phyloP scores from a whole-genome alignment of 345 rosid species.

The Linum usitatissimum region DNA sequence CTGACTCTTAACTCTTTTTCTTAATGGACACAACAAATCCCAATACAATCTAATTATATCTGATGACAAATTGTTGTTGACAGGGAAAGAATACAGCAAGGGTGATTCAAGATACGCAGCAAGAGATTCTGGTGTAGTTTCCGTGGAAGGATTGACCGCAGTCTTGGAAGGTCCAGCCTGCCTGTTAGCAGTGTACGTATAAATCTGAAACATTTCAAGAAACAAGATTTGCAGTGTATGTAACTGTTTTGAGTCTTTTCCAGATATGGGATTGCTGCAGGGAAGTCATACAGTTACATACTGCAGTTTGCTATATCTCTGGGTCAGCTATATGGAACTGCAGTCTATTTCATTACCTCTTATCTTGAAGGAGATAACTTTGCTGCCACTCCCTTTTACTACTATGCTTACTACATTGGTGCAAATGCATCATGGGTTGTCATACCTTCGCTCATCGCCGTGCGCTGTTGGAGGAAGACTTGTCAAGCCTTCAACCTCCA shows the following conservation, averaged over 20 bases:
- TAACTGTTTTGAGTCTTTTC: no score
- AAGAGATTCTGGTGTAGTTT: conserved; percentile 56
- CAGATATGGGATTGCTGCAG: conserved; percentile 52
- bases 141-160: conserved; percentile 82
- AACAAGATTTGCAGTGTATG: no score
- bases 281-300: conserved; percentile 64
- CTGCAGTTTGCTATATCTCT: conserved; percentile 79
- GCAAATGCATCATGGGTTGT: conserved; percentile 69
- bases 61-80: neutral
- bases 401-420: conserved; percentile 53
- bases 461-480: conserved; percentile 76
- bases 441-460: conserved; percentile 49
- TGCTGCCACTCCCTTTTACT: conserved; percentile 46
- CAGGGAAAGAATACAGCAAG: conserved; percentile 99
- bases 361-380: conserved; percentile 76
- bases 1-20: no score
- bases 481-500: conserved; percentile 27
- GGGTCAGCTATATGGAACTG: conserved; percentile 86
- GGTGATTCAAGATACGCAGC: conserved; percentile 89
- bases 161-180: conserved; percentile 77
- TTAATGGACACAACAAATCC: no score
- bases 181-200: conserved; percentile 54
- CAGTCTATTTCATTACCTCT: conserved; percentile 69
- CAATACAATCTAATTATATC: no score
- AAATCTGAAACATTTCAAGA: no score